Evolutionary conservation across 345 rosid species (phyloP).

Genomic region (Clarkia xantiana): DNA sequence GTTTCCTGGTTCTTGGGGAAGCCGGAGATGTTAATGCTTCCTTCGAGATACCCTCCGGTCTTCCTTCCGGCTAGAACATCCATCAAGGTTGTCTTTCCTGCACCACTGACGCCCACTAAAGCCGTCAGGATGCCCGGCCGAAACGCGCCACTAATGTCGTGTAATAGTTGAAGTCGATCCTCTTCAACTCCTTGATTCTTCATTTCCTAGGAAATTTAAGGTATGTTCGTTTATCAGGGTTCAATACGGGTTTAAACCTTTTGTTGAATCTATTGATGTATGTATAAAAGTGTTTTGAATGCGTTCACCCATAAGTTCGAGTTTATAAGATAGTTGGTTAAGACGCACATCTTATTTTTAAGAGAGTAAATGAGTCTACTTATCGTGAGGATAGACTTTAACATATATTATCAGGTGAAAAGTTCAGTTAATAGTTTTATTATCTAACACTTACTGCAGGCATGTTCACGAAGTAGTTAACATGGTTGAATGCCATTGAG

Average conservation of each 20-base stretch:
- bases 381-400: no score
- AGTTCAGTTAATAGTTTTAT: no score
- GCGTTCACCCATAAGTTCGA: no score
- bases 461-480: conserved; percentile 85
- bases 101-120: conserved; percentile 84
- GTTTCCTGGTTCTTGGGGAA: conserved; percentile 82
- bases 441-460: conserved; percentile 86
- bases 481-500: conserved; percentile 59
- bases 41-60: conserved; percentile 69
- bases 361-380: no score
- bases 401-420: no score
- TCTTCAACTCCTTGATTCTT: conserved; percentile 52
- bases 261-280: no score
- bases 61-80: conserved; percentile 90
- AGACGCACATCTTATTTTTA: no score
- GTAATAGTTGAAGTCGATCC: conserved; percentile 58
- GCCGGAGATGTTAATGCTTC: conserved; percentile 62
- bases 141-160: conserved; percentile 66
- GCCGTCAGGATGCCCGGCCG: conserved; percentile 80
- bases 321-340: no score
- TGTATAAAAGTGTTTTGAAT: no score
- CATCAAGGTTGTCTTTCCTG: conserved; percentile 93
- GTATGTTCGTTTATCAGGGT: no score
- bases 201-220: conserved; percentile 97
- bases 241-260: no score